Evolutionary conservation across 495 filamentous ascomycete genomes (phyloP), one percentile per base, ranked within the genome.

Genomic region (Penicillium psychrofluorescens): DNA sequence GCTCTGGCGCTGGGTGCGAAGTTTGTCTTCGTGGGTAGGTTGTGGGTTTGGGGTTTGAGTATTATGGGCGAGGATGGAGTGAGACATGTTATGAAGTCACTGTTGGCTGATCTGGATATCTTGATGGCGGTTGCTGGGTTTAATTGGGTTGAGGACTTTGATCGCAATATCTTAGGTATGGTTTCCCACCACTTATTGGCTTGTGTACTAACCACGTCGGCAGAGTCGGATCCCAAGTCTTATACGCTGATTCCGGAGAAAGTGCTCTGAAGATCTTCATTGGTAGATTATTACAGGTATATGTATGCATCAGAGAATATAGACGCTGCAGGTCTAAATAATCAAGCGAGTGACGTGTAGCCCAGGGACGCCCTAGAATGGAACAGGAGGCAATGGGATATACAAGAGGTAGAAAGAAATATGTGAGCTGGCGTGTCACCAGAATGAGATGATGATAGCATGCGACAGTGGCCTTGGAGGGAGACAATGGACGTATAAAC

Each of bases 101-200:
- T 85, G 35, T 48, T 86, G 37, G 80, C 79, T 0, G 81, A 85
- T 40, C 76, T 86, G 29, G 82, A 86, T 63, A 80, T 83, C 31
- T 42, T 81, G 40, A 78, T 85, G 75, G 76, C 71, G 33, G 72
- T 78, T n/a, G 78, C 70, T n/a, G 81, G 81, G 11, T 79, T 77
- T 50, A 68, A 74, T 27, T 60, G 61, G 14, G 54, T 83, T 10
- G 55, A 61, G n/a, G 70, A 81, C 38, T 77, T 83, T 40, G 65
- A 75, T 40, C 45, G 61, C 35, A 55, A 37, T 7, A 54, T 58
- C 39, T 43, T 74, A 43, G 67, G 66, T 70, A 42, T 8, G 62
- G 55, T 12, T 44, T 48, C n/a, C n/a, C n/a, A 7, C 31, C 14
- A 15, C 27, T 29, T 36, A 34, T 14, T 31, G 27, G 36, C 10